Conservation (phyloP, 1,284 basidiomycete genomes). For the Trichosporon ovoides region DNA sequence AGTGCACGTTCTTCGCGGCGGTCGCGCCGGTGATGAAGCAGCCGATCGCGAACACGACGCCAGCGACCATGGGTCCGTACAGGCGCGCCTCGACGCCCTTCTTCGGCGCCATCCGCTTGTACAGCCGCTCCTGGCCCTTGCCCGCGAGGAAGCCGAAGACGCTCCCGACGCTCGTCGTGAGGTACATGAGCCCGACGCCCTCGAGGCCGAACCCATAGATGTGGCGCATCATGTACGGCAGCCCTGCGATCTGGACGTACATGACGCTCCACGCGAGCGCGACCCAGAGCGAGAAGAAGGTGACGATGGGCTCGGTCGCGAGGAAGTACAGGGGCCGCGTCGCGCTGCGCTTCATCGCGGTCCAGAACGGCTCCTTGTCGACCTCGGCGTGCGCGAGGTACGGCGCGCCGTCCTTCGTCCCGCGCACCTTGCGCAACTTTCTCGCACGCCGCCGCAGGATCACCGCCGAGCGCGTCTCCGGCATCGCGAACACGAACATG, state of each 20-base stretch:
- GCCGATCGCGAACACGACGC: conserved; percentile 58
- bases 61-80: conserved; percentile 62
- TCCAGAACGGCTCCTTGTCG: conserved; percentile 34
- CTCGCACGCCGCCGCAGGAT: conserved; percentile 40
- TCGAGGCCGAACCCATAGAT: conserved; percentile 65
- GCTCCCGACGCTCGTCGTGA: conserved; percentile 57
- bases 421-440: conserved; percentile 36
- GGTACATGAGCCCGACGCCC: conserved; percentile 60
- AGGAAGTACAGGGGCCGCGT: conserved; percentile 53
- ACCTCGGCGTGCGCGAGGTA: conserved; percentile 49
- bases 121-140: conserved; percentile 64
- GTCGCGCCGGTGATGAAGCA: conserved; percentile 55
- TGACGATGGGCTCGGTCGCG: conserved; percentile 68
- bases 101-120: conserved; percentile 46
- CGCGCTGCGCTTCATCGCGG: conserved; percentile 34
- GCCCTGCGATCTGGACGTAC: conserved; percentile 64
- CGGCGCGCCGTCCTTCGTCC: conserved; percentile 31
- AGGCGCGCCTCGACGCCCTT: conserved; percentile 69
- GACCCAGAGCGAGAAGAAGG: conserved; percentile 68
- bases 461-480: conserved; percentile 46
- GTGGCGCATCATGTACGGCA: conserved; percentile 58
- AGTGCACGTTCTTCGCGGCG: conserved; percentile 29
- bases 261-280: conserved; percentile 73
- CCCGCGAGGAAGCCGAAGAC: conserved; percentile 58
- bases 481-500: conserved; percentile 35